These are phyloP conservation scores for Ephemerocybe angulata DNA, from an alignment of 768 basidiomycete genomes.

Conservation along the genomic window DNA sequence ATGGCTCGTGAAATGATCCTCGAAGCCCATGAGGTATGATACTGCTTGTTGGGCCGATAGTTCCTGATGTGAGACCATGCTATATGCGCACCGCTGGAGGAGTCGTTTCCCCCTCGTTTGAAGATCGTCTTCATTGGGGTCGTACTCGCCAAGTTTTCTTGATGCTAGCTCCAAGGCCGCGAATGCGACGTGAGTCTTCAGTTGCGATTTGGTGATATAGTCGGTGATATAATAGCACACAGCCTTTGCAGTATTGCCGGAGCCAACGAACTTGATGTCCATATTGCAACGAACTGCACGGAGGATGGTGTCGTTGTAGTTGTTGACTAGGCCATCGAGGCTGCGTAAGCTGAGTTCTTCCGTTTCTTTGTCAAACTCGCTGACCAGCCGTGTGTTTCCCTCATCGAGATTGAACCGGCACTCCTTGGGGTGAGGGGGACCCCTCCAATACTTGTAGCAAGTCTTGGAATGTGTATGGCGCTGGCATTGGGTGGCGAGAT, in stretches of 20 bases:
- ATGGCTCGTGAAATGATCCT: slow-evolving; percentile 38
- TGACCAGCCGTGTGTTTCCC: slow-evolving; percentile 10
- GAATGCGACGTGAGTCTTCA: slow-evolving; percentile 40
- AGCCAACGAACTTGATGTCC: slow-evolving; percentile 45
- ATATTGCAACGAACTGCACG: slow-evolving; percentile 37
- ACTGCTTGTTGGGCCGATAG: slow-evolving; percentile 35
- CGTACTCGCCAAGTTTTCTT: slow-evolving; percentile 21
- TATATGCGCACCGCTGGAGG: slow-evolving; percentile 34
- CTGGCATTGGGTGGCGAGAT: slow-evolving; percentile 26
- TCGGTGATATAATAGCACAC: slow-evolving; percentile 45
- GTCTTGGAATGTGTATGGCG: slow-evolving; percentile 28
- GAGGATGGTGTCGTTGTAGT: slow-evolving; percentile 39
- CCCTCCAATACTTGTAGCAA: slow-evolving; percentile 37
- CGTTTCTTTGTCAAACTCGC: slow-evolving; percentile 24
- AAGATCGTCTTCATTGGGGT: slow-evolving; percentile 15
- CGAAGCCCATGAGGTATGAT: slow-evolving; percentile 30
- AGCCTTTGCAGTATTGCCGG: slow-evolving; percentile 39
- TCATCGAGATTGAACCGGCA: slow-evolving; percentile 31
- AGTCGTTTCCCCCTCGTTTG: slow-evolving; percentile 25
- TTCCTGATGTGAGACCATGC: slow-evolving; percentile 36
- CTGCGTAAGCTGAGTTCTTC: slow-evolving; percentile 29
- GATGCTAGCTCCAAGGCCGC: slow-evolving; percentile 34
- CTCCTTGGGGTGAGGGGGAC: slow-evolving; percentile 15
- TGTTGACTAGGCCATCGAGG: slow-evolving; percentile 39
- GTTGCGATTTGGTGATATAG: slow-evolving; percentile 43